phyloP scores from a whole-genome alignment of 176 grass and related monocot genomes.

The Aegilops tauschii region DNA sequence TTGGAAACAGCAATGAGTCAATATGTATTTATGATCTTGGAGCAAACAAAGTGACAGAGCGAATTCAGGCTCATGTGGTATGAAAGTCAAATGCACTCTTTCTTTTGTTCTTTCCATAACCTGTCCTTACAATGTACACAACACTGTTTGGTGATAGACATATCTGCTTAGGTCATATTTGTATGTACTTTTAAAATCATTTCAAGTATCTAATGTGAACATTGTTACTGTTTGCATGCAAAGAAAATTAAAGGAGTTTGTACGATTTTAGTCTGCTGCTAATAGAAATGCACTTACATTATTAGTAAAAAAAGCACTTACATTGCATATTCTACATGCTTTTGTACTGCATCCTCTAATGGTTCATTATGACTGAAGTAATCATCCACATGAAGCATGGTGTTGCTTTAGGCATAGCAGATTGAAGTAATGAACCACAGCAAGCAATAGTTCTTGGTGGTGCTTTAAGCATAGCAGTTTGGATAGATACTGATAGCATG shows the following conservation, averaged over 20 bases:
- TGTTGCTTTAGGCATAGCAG: background rate
- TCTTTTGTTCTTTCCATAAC: background rate
- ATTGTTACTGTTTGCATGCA: background rate
- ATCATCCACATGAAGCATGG: background rate
- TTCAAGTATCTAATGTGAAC: background rate
- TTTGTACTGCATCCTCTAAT: background rate
- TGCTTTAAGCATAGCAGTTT: background rate
- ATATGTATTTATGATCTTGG: constrained; percentile 77
- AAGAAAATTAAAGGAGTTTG: no score
- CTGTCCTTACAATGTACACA: background rate
- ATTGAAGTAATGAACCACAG: background rate
- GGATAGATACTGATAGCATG: background rate
- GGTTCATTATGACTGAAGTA: no score
- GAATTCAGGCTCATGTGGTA: constrained; percentile 57
- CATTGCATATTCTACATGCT: background rate
- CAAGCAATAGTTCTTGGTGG: background rate
- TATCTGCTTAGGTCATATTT: background rate
- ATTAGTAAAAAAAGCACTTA: background rate
- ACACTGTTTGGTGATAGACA: background rate
- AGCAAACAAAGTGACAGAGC: constrained; percentile 57
- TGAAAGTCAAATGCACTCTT: constrained; percentile 7
- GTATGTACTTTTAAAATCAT: background rate
- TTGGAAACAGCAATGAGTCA: constrained; percentile 56
- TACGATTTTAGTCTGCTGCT: no score
- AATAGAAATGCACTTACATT: no score